These are phyloP conservation scores for Haematococcus lacustris DNA, from an alignment of 139 green algal species.

Conservation along the genomic window DNA sequence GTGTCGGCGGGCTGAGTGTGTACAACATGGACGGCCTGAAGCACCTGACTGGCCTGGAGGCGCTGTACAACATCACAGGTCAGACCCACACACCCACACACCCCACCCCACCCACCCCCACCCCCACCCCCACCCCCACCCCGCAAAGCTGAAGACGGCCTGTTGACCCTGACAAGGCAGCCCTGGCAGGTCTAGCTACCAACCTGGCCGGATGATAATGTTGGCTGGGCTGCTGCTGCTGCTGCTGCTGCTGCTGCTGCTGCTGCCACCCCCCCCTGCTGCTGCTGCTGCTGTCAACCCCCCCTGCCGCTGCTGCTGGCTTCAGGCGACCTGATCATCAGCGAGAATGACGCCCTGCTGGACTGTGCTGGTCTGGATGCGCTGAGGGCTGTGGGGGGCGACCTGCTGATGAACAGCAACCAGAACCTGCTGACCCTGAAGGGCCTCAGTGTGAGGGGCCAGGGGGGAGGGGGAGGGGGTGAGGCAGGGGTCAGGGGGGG, in stretches of 20 bases:
- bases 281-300: neutral
- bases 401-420: slow-evolving; percentile 7
- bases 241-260: neutral
- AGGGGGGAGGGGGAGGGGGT: no score
- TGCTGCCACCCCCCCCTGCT: neutral
- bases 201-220: neutral
- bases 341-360: neutral
- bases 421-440: neutral
- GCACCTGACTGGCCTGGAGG: neutral
- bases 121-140: neutral
- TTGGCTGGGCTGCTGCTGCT: neutral
- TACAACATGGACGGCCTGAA: slow-evolving; percentile 4
- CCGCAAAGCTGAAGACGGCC: neutral
- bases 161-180: neutral
- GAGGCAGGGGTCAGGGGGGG: no score
- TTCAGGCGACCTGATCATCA: slow-evolving; percentile 3
- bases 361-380: neutral
- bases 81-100: neutral
- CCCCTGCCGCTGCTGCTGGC: neutral
- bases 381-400: neutral
- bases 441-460: neutral
- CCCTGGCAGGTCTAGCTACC: neutral
- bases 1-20: neutral
- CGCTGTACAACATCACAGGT: neutral
- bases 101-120: neutral